Percentiles rank a stretch among this genome's conserved stretches.
Conservation (phyloP, 805 yeast genomes). For the Kazachstania taianensis region DNA sequence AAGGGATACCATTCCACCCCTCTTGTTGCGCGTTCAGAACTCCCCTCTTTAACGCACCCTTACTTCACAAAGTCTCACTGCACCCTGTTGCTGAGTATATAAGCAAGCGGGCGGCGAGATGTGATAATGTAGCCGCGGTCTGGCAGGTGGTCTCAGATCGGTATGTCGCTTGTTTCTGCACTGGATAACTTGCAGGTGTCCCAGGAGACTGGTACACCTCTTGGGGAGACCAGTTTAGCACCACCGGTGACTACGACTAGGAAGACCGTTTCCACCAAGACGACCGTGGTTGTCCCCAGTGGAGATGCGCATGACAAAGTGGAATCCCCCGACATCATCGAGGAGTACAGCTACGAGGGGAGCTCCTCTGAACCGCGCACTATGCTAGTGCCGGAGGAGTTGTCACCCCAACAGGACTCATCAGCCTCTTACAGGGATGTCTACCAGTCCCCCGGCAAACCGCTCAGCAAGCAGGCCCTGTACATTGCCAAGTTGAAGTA, state of each 20-base stretch:
- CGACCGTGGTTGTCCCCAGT: not conserved
- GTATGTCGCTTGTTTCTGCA: not conserved
- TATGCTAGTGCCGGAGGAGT: too few species aligned
- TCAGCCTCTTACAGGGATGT: constrained; percentile 27
- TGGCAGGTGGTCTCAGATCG: too few species aligned
- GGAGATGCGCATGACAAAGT: not conserved
- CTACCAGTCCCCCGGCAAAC: constrained; percentile 62
- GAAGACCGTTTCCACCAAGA: not conserved
- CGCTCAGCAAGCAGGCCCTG: constrained; percentile 62
- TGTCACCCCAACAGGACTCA: too few species aligned
- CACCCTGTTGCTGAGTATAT: too few species aligned
- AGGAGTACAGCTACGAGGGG: constrained; percentile 1
- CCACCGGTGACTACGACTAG: not conserved
- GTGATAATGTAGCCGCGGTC: too few species aligned
- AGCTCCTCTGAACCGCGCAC: constrained; percentile 1
- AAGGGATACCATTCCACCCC: too few species aligned
- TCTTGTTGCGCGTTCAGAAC: too few species aligned
- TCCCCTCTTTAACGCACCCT: too few species aligned
- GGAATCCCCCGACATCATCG: not conserved
- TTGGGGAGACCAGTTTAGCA: not conserved
- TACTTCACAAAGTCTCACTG: too few species aligned
- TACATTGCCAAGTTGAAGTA: constrained; percentile 65
- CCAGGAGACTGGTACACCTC: not conserved
- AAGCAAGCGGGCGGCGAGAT: too few species aligned
- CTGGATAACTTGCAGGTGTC: too few species aligned